phyloP scores from a whole-genome alignment of 2,329 filamentous ascomycete genomes.

The Colletotrichum salicis region DNA sequence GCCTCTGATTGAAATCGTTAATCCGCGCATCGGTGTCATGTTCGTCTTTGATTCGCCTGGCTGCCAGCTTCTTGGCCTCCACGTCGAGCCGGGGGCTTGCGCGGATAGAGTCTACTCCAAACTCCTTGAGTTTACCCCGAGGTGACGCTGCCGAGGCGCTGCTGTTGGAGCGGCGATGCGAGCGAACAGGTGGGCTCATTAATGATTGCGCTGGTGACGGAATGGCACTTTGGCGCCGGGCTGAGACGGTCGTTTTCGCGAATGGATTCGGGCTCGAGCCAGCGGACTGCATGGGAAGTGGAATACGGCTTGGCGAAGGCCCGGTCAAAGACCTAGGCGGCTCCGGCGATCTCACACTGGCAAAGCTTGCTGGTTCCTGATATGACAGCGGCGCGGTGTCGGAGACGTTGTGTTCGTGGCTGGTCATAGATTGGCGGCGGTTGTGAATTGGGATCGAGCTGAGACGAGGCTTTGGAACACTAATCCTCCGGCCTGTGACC shows the following conservation, averaged over 20 bases:
- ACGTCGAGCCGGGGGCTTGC: conserved; percentile 64
- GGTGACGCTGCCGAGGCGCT: conserved; percentile 54
- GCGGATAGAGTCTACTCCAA: conserved; percentile 39
- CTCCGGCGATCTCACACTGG: conserved; percentile 57
- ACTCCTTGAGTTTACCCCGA: conserved; percentile 39
- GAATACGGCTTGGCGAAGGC: conserved; percentile 56
- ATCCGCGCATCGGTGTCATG: conserved; percentile 83
- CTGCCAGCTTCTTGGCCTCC: conserved; percentile 80
- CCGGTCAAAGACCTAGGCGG: conserved; percentile 45
- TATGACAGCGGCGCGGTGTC: conserved; percentile 47
- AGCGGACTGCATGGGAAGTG: conserved; percentile 44
- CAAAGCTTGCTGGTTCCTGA: conserved; percentile 53
- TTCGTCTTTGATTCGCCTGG: conserved; percentile 78
- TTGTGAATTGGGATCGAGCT: conserved; percentile 45
- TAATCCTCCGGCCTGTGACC: conserved; percentile 56
- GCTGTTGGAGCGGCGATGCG: conserved; percentile 59
- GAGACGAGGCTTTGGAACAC: conserved; percentile 52
- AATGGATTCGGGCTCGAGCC: conserved; percentile 38
- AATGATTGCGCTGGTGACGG: conserved; percentile 36
- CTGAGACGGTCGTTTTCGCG: conserved; percentile 37
- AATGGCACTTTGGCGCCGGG: conserved; percentile 38
- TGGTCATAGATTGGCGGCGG: conserved; percentile 42
- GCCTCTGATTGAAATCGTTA: conserved; percentile 79
- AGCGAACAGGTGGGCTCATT: conserved; percentile 35
- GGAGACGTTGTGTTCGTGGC: conserved; percentile 43